Evolutionary conservation across 163 green algal genomes (phyloP), one percentile per base, ranked within the genome.

Genomic region (Chlamydomonas reinhardtii): DNA sequence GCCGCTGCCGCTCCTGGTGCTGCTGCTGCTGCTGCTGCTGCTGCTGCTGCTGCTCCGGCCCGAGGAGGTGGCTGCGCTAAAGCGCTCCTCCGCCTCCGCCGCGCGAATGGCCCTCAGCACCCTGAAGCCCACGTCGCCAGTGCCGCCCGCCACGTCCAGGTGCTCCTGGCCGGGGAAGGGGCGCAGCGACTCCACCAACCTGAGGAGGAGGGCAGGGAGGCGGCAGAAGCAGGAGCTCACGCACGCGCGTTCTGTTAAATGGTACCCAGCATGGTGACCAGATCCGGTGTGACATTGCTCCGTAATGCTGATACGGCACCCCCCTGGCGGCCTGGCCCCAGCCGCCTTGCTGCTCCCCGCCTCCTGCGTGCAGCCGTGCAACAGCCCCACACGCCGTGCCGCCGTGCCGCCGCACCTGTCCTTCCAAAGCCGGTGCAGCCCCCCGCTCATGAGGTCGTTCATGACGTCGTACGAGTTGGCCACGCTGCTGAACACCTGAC

Each of bases 401-500:
- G n/a, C n/a, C n/a, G n/a, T n/a, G 22, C 37, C 59, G 20, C 37
- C 37, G 73, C 76, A 91, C 91, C 84, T 89, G 87, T 92, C 87
- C 68, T 94, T 94, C 87, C 87, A 91, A 15, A 77, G 35, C 11
- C 82, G 65, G 78, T 91, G 89, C 71, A 88, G 34, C 39, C 86
- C 86, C 35, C 89, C 96, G 80, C 96, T 99, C 98, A 99, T 99
- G 24, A 99, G 86, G 91, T 99, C 98, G 81, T 99, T 99, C 98
- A 99, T 99, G 12, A 98, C 74, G 86, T 99, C 98, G 73, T 99
- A 99, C 24, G 89, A 96, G 12, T 88, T 85, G 0, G 98, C 97
- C 56, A 99, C 98, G 70, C 83, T 96, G 73, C 88, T 92, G 88
- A 99, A 99, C 15, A 99, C 97, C 37, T 96, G 84, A 0, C 92